Evolutionary conservation across 2,329 filamentous ascomycete genomes (phyloP).

Genomic region (Mariannaea elegans): DNA sequence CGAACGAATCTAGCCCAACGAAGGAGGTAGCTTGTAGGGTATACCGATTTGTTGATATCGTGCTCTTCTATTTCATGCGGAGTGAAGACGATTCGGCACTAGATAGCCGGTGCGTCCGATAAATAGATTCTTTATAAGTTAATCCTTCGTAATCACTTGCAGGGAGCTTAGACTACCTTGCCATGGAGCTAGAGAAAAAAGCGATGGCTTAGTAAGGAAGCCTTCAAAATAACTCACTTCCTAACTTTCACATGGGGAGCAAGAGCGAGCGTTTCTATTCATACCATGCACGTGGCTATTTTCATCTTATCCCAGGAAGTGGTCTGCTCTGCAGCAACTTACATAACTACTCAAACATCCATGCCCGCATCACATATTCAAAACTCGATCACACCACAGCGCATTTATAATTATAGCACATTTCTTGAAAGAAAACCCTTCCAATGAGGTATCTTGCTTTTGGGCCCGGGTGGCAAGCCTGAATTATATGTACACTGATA

Average conservation of each 20-base stretch:
- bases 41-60: not conserved
- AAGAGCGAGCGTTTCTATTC: not conserved
- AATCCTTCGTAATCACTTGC: not conserved
- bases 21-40: not conserved
- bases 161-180: too few relatives aligned
- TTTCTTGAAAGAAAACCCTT: slow-evolving; percentile 19
- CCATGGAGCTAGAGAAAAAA: too few relatives aligned
- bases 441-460: slow-evolving; percentile 33
- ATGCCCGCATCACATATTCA: not conserved
- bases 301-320: not conserved
- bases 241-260: not conserved
- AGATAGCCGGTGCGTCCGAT: slow-evolving; percentile 3
- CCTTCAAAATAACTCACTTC: too few relatives aligned
- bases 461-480: slow-evolving; percentile 25
- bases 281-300: not conserved
- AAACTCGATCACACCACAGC: not conserved
- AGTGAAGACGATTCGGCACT: too few relatives aligned
- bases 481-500: slow-evolving; percentile 33
- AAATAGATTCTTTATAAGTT: slow-evolving; percentile 2
- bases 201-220: too few relatives aligned
- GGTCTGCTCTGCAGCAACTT: too few relatives aligned
- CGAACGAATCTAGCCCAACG: not conserved
- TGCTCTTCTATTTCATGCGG: too few relatives aligned
- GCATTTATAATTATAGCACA: not conserved
- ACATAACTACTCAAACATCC: not conserved